These are phyloP conservation scores for Eragrostis tef DNA, from an alignment of 202 grass and related monocot genomes.

Conservation along the genomic window DNA sequence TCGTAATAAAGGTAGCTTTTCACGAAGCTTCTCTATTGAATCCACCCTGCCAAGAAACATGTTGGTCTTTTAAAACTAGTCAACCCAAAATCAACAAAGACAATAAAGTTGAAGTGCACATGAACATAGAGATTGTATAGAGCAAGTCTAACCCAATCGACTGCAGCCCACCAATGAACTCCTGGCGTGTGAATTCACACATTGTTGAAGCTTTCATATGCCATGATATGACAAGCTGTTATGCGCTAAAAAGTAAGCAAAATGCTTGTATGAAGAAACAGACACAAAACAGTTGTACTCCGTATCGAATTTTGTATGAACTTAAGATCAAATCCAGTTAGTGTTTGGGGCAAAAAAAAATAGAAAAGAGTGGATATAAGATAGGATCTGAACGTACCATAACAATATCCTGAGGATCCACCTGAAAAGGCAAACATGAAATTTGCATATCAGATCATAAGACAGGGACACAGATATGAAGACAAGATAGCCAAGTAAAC, in stretches of 20 bases:
- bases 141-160: conserved; percentile 75
- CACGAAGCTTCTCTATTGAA: conserved; percentile 85
- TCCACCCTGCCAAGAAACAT: conserved; percentile 70
- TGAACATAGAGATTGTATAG: conserved; percentile 21
- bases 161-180: conserved; percentile 87
- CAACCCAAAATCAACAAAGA: too few species aligned
- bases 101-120: too few species aligned
- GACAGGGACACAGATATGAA: too few species aligned
- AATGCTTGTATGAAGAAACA: background rate
- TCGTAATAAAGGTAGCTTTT: conserved; percentile 82
- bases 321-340: background rate
- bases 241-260: conserved; percentile 34
- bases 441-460: background rate
- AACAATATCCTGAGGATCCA: conserved; percentile 98
- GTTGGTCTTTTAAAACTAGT: too few species aligned
- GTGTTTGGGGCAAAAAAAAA: background rate
- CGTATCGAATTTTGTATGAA: conserved; percentile 24
- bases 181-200: conserved; percentile 95
- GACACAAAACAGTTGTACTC: background rate
- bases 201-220: conserved; percentile 99
- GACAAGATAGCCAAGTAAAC: background rate
- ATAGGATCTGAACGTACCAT: conserved; percentile 61
- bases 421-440: conserved; percentile 67
- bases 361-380: background rate
- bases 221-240: conserved; percentile 98